phyloP scores from a whole-genome alignment of 192 early-diverging fungal genomes.

The Backusella parvicylindrica region DNA sequence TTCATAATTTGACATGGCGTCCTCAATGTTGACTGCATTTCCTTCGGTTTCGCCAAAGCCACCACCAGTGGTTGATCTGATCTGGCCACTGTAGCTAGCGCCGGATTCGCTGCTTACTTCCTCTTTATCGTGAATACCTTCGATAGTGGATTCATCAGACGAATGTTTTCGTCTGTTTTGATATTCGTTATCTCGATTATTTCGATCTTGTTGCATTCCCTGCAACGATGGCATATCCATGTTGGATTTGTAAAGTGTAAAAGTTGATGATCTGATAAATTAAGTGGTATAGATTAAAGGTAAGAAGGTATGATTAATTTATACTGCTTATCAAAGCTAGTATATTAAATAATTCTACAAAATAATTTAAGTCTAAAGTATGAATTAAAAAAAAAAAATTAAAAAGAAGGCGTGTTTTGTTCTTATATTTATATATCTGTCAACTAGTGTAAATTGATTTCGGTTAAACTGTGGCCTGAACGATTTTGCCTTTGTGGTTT shows the following conservation, averaged over 20 bases:
- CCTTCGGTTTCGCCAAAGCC: conserved; percentile 30
- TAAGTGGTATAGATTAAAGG: neutral
- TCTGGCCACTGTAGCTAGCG: neutral
- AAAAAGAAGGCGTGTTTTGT: neutral
- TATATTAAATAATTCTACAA: neutral
- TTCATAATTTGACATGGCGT: conserved; percentile 23
- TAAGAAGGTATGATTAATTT: neutral
- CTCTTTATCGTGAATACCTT: conserved; percentile 11
- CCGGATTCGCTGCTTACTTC: neutral
- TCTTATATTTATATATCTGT: neutral
- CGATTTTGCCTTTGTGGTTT: neutral
- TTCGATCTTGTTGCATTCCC: neutral
- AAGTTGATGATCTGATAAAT: neutral
- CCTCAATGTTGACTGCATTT: conserved; percentile 34
- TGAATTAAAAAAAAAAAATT: neutral
- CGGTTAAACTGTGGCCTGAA: conserved; percentile 6
- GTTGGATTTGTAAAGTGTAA: neutral
- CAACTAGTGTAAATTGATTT: neutral
- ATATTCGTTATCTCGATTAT: neutral
- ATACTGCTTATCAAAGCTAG: neutral
- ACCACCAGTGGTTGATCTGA: conserved; percentile 6
- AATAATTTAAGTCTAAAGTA: neutral
- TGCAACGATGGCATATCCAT: conserved; percentile 14
- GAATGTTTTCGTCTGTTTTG: neutral
- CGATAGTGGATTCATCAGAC: neutral